Conservation (phyloP, 2,329 filamentous ascomycete genomes). For the Exophiala spinifera region DNA sequence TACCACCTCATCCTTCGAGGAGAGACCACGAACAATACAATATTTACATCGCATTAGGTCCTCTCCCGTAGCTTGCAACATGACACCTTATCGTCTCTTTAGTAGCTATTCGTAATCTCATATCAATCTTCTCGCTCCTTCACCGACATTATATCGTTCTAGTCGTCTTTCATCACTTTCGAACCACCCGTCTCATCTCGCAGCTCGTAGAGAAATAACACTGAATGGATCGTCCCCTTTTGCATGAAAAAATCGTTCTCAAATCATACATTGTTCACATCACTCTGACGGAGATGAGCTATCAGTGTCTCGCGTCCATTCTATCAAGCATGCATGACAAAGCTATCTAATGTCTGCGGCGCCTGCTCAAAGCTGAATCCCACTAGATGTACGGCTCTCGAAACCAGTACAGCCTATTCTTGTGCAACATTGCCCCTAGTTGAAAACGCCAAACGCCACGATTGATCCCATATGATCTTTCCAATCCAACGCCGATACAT, state of each 20-base stretch:
- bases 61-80: too few species aligned
- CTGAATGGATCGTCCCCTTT: not conserved
- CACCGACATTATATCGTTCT: too few species aligned
- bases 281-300: not conserved
- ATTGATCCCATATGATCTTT: not conserved
- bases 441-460: not conserved
- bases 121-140: too few species aligned
- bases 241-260: not conserved
- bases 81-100: too few species aligned
- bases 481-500: constrained; percentile 5
- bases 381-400: not conserved
- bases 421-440: not conserved
- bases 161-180: too few species aligned
- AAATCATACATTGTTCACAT: too few species aligned
- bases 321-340: constrained; percentile 15
- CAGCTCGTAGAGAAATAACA: too few species aligned
- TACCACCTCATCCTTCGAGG: too few species aligned
- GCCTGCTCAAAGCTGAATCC: not conserved
- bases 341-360: constrained; percentile 8
- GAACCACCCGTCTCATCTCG: too few species aligned
- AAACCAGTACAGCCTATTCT: not conserved
- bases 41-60: too few species aligned
- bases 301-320: not conserved
- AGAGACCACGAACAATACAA: too few species aligned
- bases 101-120: too few species aligned